A percentile compares a stretch with the other conserved stretches of the same genome.
phyloP scores from a whole-genome alignment of 2,329 filamentous ascomycete genomes.

The Cladophialophora bantiana region DNA sequence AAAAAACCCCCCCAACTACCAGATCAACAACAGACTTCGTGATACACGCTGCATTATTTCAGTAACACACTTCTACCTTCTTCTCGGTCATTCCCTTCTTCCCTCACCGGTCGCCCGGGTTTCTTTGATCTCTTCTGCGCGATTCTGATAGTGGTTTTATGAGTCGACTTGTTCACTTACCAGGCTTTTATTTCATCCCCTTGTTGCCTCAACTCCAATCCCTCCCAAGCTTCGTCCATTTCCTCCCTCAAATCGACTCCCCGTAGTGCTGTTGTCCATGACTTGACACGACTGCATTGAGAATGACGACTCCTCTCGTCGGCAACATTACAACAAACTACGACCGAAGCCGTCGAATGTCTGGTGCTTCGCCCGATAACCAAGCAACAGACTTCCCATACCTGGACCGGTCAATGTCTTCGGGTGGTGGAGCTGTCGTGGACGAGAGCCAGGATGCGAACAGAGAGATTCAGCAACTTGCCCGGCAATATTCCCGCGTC shows the following conservation, averaged over 20 bases:
- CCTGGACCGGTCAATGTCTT: constrained; percentile 18
- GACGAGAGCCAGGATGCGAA: constrained; percentile 22
- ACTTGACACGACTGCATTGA: background rate
- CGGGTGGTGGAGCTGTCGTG: constrained; percentile 21
- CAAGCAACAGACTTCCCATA: constrained; percentile 20
- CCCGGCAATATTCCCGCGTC: constrained; percentile 29
- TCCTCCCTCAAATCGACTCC: background rate
- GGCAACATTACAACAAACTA: constrained; percentile 32
- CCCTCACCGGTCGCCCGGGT: background rate
- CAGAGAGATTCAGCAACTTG: constrained; percentile 25
- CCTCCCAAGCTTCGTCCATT: background rate
- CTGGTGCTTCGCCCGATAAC: constrained; percentile 25
- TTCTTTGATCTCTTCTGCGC: background rate
- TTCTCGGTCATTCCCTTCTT: background rate
- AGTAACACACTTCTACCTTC: background rate
- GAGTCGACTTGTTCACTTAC: background rate
- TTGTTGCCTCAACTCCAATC: background rate
- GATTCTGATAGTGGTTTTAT: background rate
- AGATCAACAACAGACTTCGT: background rate
- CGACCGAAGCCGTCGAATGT: constrained; percentile 25
- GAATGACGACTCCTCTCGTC: constrained; percentile 28
- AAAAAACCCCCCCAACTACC: background rate
- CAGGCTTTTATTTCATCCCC: background rate
- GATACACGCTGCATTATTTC: background rate
- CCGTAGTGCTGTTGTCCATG: constrained; percentile 6